Percentiles rank a stretch among this genome's conserved stretches.
Evolutionary conservation across 2,329 filamentous ascomycete species (phyloP).

Genomic region (Stemphylium vesicarium): DNA sequence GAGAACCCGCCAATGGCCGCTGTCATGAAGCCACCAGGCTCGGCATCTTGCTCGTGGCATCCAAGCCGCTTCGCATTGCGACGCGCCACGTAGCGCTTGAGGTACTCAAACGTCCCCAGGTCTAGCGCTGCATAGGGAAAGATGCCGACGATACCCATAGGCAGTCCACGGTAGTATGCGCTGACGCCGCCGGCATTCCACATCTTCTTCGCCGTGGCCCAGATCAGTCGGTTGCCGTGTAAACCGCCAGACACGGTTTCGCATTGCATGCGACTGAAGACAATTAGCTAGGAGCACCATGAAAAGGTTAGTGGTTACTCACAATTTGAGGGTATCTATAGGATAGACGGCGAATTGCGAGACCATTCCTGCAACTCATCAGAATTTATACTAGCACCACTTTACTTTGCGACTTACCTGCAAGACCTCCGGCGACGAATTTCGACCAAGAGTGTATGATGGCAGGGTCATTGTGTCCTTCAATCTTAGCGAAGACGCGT

Average conservation of each 20-base stretch:
- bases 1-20: constrained; percentile 90
- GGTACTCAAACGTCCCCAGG: constrained; percentile 90
- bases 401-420: constrained; percentile 54
- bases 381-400: background rate
- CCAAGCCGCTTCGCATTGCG: constrained; percentile 72
- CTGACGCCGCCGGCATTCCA: constrained; percentile 75
- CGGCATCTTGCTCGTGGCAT: constrained; percentile 79
- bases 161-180: constrained; percentile 88
- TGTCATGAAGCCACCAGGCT: constrained; percentile 80
- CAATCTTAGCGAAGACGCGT: constrained; percentile 80
- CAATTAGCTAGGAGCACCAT: constrained; percentile 13
- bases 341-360: constrained; percentile 98
- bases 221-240: constrained; percentile 81
- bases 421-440: constrained; percentile 87
- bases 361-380: constrained; percentile 68
- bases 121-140: constrained; percentile 98
- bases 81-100: constrained; percentile 76
- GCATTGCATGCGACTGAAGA: constrained; percentile 79
- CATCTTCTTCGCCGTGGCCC: constrained; percentile 86
- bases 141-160: constrained; percentile 93
- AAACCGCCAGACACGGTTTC: constrained; percentile 87
- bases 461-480: constrained; percentile 84
- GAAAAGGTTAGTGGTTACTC: constrained; percentile 36
- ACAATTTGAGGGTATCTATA: constrained; percentile 81
- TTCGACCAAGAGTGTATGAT: constrained; percentile 83